Percentiles rank a stretch among this genome's conserved stretches.
These are phyloP conservation scores for Quercus aquifolioides DNA, from an alignment of 306 rosid species.

Conservation along the genomic window DNA sequence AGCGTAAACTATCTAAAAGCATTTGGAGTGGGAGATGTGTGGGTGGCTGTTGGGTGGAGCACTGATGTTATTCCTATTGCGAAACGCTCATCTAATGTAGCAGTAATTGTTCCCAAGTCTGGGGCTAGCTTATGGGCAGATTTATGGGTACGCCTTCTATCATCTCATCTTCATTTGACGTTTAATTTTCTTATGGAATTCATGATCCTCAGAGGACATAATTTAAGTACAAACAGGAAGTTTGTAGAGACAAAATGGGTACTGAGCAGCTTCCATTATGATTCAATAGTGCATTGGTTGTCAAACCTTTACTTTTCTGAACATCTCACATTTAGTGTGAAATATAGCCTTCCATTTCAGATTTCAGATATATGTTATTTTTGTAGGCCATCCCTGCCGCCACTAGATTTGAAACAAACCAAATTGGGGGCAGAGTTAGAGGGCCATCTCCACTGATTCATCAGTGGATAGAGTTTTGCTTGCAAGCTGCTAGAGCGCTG, in stretches of 20 bases:
- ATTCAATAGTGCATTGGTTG: neutral
- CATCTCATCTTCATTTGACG: neutral
- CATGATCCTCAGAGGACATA: neutral
- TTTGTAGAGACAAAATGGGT: neutral
- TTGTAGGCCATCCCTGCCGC: conserved; percentile 80
- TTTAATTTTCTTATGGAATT: neutral
- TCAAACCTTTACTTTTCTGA: neutral
- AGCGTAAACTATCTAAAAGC: conserved; percentile 77
- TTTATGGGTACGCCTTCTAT: conserved; percentile 64
- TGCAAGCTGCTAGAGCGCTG: conserved; percentile 76
- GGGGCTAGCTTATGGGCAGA: conserved; percentile 95
- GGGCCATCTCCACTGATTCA: conserved; percentile 86
- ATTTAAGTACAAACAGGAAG: neutral
- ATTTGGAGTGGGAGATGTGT: conserved; percentile 83
- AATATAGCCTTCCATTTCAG: neutral
- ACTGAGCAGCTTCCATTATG: neutral
- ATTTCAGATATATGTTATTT: conserved; percentile 2
- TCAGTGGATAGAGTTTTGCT: conserved; percentile 96
- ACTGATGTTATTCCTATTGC: conserved; percentile 84
- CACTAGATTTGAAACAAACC: conserved; percentile 49
- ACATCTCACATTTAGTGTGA: neutral
- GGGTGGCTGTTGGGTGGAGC: conserved; percentile 99
- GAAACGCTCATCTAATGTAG: conserved; percentile 77
- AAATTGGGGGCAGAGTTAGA: conserved; percentile 73
- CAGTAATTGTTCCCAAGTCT: conserved; percentile 84